A percentile compares a stretch with the other conserved stretches of the same genome.
These are phyloP conservation scores for Tetrahymena elliotti DNA, from an alignment of 73 alveolate genomes.

Conservation along the genomic window DNA sequence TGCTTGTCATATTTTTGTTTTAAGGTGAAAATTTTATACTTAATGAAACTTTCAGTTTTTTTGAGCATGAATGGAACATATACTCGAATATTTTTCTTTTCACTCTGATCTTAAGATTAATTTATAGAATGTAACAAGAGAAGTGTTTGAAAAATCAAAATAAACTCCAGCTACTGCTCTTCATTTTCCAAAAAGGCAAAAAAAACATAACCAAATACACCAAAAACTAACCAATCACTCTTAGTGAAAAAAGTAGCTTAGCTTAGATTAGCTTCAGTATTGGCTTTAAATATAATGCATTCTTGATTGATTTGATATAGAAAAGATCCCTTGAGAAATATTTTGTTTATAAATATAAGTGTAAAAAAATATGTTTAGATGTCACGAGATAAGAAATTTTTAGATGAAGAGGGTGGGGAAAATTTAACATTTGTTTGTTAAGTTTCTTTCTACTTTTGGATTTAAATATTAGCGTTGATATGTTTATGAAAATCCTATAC, in stretches of 20 bases:
- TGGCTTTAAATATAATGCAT: too few relatives aligned
- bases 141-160: background rate
- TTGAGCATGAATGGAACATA: background rate
- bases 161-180: background rate
- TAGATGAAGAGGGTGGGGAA: background rate
- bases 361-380: background rate
- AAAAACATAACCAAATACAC: too few relatives aligned
- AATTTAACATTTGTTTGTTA: background rate
- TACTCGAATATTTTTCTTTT: background rate
- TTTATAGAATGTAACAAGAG: too few relatives aligned
- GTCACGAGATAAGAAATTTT: background rate
- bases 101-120: background rate
- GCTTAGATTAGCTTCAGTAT: too few relatives aligned
- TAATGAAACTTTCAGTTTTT: background rate
- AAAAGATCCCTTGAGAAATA: background rate
- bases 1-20: too few relatives aligned
- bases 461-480: background rate
- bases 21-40: background rate
- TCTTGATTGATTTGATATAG: background rate
- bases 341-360: too few relatives aligned
- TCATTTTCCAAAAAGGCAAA: too few relatives aligned
- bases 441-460: background rate
- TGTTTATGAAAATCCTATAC: background rate
- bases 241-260: too few relatives aligned
- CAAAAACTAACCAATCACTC: too few relatives aligned